A percentile compares a stretch with the other conserved stretches of the same genome.
These are phyloP conservation scores for Camellia japonica DNA, from an alignment of 148 eudicot genomes.

Conservation along the genomic window DNA sequence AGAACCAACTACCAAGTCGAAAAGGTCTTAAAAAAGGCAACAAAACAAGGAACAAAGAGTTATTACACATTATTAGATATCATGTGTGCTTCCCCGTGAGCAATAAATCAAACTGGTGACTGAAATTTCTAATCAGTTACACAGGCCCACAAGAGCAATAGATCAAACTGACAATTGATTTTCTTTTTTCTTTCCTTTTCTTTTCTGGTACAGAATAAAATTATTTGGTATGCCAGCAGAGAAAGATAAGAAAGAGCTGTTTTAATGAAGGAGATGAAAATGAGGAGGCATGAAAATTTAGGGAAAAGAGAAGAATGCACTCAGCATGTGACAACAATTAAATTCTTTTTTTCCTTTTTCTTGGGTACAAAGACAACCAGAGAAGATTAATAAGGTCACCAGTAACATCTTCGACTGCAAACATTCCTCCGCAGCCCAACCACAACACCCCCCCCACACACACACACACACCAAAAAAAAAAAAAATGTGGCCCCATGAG, in stretches of 20 bases:
- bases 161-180: neutral
- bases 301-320: neutral
- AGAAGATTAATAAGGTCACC: neutral
- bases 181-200: neutral
- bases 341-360: neutral
- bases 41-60: neutral
- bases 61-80: neutral
- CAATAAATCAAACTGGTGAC: neutral
- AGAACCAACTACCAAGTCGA: conserved; percentile 8
- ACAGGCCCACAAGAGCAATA: neutral
- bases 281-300: neutral
- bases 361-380: neutral
- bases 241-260: no score
- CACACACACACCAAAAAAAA: neutral
- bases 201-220: neutral
- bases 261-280: no score
- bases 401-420: neutral
- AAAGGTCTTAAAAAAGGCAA: neutral
- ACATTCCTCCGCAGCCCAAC: neutral
- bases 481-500: neutral
- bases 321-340: neutral
- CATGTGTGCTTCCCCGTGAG: neutral
- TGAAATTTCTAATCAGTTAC: no score
- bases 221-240: no score
- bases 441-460: no score